Base-by-base conservation (phyloP, 305 asterid species). In the Withania somnifera region DNA sequence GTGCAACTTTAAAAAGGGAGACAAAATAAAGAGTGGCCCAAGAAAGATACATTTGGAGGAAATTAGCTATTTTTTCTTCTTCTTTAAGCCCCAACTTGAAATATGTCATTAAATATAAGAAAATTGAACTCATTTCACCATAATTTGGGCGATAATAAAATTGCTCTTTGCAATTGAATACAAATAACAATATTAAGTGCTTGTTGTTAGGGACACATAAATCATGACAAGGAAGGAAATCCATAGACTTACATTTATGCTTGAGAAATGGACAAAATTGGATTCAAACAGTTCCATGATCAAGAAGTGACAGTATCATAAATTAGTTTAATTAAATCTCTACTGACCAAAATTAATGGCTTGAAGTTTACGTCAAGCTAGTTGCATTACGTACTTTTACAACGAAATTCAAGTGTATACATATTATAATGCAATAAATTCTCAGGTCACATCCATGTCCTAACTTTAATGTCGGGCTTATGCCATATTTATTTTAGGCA, bases 121-220 rank as follows among this genome's bases (percentile, higher is more conserved):
- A n/a, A n/a, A n/a, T n/a, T n/a, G n/a, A n/a, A n/a, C n/a, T n/a
- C 3, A 28, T 2, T 30, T 0, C 2, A 60, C 5, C 20, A 26
- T 0, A 61, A 1, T 7, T 9, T 0, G 5, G 4, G 6, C 24
- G 1, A 4, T 26, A 28, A 24, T 24, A 11, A 14, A 30, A 63
- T 38, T 28, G n/a, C 10, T 63, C 3, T 30, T 32, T 19, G 11
- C 8, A 32, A 64, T 64, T 17, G 47, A 32, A 64, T 64, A 32
- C 7, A 8, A n/a, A 36, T 7, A 30, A 24, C 20, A 63, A 30
- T 63, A 15, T 1, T 64, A 64, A 24, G 11, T 64, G 8, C 8
- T 15, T 32, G 73, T 7, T 17, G 34, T 20, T 64, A 32, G 47
- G 73, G 73, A 64, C 73, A 3, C 73, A 64, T 7, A 32, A 64